A percentile compares a stretch with the other conserved stretches of the same genome.
Evolutionary conservation across 257 asterid genomes (phyloP).

Genomic region (Agastache rugosa): DNA sequence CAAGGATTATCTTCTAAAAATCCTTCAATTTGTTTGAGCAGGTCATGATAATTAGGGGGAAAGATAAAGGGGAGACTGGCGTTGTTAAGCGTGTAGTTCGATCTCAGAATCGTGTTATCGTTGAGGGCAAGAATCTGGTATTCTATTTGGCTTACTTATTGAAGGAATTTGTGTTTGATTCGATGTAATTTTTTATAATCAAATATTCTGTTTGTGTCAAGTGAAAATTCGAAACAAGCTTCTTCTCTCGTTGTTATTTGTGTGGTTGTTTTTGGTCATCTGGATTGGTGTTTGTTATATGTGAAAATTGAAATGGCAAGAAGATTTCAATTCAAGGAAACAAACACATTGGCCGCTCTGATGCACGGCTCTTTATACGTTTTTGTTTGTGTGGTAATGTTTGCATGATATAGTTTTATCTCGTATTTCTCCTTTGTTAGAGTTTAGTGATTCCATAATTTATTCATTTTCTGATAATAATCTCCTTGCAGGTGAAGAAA

Average conservation of each 20-base stretch:
- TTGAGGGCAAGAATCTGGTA: constrained; percentile 95
- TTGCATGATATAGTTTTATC: neutral
- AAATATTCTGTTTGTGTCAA: constrained; percentile 10
- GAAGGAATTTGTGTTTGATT: neutral
- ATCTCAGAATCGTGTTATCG: constrained; percentile 88
- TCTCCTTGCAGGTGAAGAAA: constrained; percentile 78
- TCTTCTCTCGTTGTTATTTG: neutral
- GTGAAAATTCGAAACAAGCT: constrained; percentile 6
- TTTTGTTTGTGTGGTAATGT: neutral
- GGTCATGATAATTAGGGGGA: constrained; percentile 95
- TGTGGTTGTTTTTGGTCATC: neutral
- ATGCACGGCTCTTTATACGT: neutral
- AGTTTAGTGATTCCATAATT: neutral
- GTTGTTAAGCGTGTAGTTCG: constrained; percentile 77
- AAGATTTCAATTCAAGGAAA: constrained; percentile 23
- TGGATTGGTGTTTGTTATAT: neutral
- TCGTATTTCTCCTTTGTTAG: neutral
- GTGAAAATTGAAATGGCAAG: constrained; percentile 1
- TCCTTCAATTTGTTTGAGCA: constrained; percentile 38
- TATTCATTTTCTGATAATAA: constrained; percentile 14
- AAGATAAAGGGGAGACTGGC: constrained; percentile 96
- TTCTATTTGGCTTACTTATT: constrained; percentile 28
- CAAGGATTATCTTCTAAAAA: neutral
- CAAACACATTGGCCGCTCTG: neutral
- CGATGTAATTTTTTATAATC: neutral